These are phyloP conservation scores for Agaricus subrufescens DNA, from an alignment of 768 basidiomycete species.

Conservation along the genomic window DNA sequence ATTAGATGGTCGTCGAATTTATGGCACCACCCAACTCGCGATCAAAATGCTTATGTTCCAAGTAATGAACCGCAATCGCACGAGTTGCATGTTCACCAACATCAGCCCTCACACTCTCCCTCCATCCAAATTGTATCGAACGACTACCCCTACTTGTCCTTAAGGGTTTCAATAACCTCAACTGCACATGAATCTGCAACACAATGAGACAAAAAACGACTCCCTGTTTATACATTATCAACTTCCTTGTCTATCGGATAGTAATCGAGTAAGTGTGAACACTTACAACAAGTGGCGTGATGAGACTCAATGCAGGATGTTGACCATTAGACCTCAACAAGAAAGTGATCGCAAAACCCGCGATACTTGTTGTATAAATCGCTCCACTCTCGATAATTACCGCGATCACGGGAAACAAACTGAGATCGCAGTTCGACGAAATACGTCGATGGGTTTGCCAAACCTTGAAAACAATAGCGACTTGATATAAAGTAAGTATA, in stretches of 20 bases:
- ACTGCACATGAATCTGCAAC: constrained; percentile 1
- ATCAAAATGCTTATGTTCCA: no score
- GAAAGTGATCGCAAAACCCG: not conserved
- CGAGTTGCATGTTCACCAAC: no score
- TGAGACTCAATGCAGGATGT: not conserved
- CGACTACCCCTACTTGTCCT: no score
- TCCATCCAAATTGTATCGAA: no score
- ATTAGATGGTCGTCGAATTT: no score
- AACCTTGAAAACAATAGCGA: not conserved
- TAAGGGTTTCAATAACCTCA: no score
- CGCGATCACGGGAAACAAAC: not conserved
- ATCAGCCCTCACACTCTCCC: no score
- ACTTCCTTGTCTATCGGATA: no score
- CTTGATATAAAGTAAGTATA: not conserved
- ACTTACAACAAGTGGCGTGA: constrained; percentile 5
- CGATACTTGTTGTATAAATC: not conserved
- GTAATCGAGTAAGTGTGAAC: no score
- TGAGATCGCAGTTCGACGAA: not conserved
- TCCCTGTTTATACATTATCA: not conserved
- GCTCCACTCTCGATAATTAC: constrained; percentile 5
- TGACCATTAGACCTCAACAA: not conserved
- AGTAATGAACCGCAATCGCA: no score
- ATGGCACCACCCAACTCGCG: no score
- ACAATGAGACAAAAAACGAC: constrained; percentile 6
- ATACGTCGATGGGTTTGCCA: not conserved